Percentiles rank a stretch among this genome's conserved stretches.
These are phyloP conservation scores for Plasmodium gallinaceum DNA, from an alignment of 169 alveolate species.

Conservation along the genomic window DNA sequence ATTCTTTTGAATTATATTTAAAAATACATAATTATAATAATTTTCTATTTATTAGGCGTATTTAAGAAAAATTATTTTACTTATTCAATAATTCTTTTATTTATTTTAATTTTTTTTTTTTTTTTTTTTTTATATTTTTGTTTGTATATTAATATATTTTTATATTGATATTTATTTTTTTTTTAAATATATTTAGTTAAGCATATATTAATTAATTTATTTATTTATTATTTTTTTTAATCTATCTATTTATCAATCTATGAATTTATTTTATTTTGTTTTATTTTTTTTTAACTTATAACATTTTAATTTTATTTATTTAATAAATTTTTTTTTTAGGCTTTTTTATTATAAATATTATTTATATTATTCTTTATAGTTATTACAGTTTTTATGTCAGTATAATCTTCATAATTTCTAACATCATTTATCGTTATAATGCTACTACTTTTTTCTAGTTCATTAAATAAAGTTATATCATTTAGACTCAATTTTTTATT, in stretches of 20 bases:
- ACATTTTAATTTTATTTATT: no score
- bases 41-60: neutral
- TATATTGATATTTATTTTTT: slow-evolving; percentile 1
- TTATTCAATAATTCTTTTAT: neutral
- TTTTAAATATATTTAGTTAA: no score
- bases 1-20: neutral
- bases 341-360: no score
- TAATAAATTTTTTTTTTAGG: no score
- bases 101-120: neutral
- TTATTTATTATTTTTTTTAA: no score
- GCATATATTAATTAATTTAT: no score
- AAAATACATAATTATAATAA: neutral
- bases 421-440: slow-evolving; percentile 68
- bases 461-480: slow-evolving; percentile 32
- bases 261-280: no score
- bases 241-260: no score
- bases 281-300: no score
- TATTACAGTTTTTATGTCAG: slow-evolving; percentile 65
- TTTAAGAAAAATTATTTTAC: neutral
- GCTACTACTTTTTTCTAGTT: slow-evolving; percentile 68
- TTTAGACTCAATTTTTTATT: slow-evolving; percentile 25
- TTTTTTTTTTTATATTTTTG: neutral
- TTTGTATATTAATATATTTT: neutral
- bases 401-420: slow-evolving; percentile 46
- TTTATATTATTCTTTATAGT: no score